phyloP scores from a whole-genome alignment of 208 protist species.

The Leishmania amazonensis region DNA sequence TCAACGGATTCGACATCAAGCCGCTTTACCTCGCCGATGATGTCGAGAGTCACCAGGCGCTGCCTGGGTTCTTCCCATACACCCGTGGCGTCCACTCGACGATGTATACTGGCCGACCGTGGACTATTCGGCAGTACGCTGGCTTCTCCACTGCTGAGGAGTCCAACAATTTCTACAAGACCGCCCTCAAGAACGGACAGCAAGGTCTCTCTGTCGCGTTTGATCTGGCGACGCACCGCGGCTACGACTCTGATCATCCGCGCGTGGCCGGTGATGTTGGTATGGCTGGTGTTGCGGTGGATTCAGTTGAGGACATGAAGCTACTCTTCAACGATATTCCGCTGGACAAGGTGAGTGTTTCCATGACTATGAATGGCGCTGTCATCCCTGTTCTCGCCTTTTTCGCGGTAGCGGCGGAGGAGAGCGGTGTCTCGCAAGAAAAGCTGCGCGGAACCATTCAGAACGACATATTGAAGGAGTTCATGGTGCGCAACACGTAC shows the following conservation, averaged over 20 bases:
- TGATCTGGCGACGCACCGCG: conserved; percentile 96
- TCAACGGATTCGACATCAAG: conserved; percentile 89
- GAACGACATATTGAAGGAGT: conserved; percentile 98
- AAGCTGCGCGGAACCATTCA: conserved; percentile 96
- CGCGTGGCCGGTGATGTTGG: conserved; percentile 95
- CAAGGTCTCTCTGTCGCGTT: conserved; percentile 96
- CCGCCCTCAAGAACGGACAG: conserved; percentile 91
- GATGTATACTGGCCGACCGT: conserved; percentile 95
- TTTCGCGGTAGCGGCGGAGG: conserved; percentile 95
- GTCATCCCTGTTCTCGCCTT: conserved; percentile 96
- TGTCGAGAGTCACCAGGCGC: conserved; percentile 21
- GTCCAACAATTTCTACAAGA: conserved; percentile 95
- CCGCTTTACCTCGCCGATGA: conserved; percentile 83
- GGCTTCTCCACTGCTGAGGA: conserved; percentile 96
- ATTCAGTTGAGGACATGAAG: conserved; percentile 91
- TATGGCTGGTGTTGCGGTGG: conserved; percentile 97
- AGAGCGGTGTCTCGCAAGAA: conserved; percentile 86
- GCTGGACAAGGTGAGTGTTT: conserved; percentile 94
- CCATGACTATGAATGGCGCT: conserved; percentile 98
- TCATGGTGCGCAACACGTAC: conserved; percentile 97
- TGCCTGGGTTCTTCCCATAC: conserved; percentile 92
- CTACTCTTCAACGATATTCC: conserved; percentile 94
- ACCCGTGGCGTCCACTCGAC: conserved; percentile 94
- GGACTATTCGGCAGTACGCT: conserved; percentile 97
- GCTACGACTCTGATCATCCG: conserved; percentile 96